Evolutionary conservation across 2,329 filamentous ascomycete species (phyloP).

Genomic region (Penicillium occitanis): DNA sequence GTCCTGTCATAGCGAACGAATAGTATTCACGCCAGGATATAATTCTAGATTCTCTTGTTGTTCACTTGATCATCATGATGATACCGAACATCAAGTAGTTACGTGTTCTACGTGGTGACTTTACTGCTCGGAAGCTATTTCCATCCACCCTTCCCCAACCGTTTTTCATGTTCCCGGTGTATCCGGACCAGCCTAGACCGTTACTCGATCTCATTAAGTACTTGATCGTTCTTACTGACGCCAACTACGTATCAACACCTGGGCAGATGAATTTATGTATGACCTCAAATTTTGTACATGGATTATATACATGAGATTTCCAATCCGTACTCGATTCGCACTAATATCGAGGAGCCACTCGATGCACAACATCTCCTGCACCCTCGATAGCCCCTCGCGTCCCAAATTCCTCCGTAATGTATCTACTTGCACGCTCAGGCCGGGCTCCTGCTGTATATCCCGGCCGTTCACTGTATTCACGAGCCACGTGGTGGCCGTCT

Average conservation of each 20-base stretch:
- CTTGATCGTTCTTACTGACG: not conserved
- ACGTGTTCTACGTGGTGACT: not conserved
- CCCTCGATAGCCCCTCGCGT: constrained; percentile 34
- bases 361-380: constrained; percentile 33
- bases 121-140: constrained; percentile 2
- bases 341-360: constrained; percentile 37
- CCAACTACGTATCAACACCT: not conserved
- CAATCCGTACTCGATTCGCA: not conserved
- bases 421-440: constrained; percentile 33
- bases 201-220: not conserved
- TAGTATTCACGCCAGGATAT: not conserved
- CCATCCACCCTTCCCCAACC: constrained; percentile 3
- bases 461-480: constrained; percentile 51
- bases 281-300: not conserved
- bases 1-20: not conserved
- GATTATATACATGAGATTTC: constrained; percentile 3
- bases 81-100: not conserved
- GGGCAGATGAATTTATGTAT: not conserved
- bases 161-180: constrained; percentile 11
- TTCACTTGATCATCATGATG: constrained; percentile 4
- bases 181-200: constrained; percentile 6
- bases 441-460: constrained; percentile 41
- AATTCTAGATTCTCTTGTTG: not conserved
- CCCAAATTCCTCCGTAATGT: constrained; percentile 39
- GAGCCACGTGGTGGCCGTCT: constrained; percentile 37